A percentile compares a stretch with the other conserved stretches of the same genome.
These are phyloP conservation scores for Leucogyrophana mollusca DNA, from an alignment of 768 basidiomycete genomes.

Conservation along the genomic window DNA sequence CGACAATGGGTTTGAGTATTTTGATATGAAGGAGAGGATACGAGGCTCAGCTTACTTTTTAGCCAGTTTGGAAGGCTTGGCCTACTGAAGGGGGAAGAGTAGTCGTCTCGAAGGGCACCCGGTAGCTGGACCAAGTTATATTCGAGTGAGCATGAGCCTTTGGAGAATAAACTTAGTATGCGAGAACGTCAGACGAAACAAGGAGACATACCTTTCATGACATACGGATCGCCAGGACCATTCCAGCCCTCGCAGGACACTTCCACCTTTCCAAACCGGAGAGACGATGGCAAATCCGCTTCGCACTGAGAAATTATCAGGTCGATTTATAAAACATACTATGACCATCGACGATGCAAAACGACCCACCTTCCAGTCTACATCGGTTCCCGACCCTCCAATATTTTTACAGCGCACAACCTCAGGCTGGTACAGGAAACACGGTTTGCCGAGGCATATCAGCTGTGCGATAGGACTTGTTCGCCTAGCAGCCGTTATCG, in stretches of 20 bases:
- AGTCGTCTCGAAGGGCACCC: conserved; percentile 21
- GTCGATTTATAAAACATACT: conserved; percentile 7
- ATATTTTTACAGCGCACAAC: conserved; percentile 82
- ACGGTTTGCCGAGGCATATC: conserved; percentile 76
- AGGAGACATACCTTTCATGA: conserved; percentile 68
- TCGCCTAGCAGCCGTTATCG: conserved; percentile 64
- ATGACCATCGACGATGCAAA: conserved; percentile 2
- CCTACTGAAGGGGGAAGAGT: conserved; percentile 10
- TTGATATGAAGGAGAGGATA: not conserved
- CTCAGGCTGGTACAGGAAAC: conserved; percentile 75
- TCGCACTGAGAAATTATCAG: conserved; percentile 59
- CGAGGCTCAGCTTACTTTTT: no score
- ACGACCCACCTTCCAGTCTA: conserved; percentile 84
- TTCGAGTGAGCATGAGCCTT: conserved; percentile 85
- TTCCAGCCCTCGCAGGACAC: conserved; percentile 93
- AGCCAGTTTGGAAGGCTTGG: no score
- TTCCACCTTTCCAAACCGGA: conserved; percentile 83
- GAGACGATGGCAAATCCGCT: conserved; percentile 79
- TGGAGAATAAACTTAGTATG: not conserved
- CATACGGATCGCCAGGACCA: conserved; percentile 75
- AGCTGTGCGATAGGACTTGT: conserved; percentile 74
- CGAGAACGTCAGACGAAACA: not conserved
- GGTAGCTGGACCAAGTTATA: conserved; percentile 80
- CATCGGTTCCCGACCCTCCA: conserved; percentile 73
- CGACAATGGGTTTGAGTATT: conserved; percentile 1